Base-by-base conservation (phyloP, 1,139 yeast genomes). In the Saccharomyces hybrid region DNA sequence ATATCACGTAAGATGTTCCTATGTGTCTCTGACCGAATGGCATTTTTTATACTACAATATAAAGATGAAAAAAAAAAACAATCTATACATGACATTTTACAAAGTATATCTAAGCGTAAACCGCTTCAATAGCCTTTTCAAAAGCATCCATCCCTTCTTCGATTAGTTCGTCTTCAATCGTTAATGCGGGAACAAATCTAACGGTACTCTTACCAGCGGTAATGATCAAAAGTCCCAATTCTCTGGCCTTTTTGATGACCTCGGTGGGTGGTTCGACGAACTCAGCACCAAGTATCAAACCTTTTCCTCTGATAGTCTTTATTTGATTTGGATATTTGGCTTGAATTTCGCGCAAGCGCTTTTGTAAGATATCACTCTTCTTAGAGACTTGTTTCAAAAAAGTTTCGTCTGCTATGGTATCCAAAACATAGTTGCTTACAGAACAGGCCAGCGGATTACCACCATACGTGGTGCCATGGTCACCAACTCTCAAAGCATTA, bases 391-490 rank as follows among this genome's bases (percentile, higher is more conserved):
- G 73, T 5, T 72, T 67, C 62, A 89, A 78, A 61, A 93, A 84
- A 26, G 75, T 78, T 3, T 77, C 73, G 53, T 84, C 73, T 11
- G 90, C 78, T 50, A 93, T 78, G 61, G 82, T 80, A 52, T 79
- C 83, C 34, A 93, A 74, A 19, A 91, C 95, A 65, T 84, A 84
- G 50, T 79, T 76, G 5, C 93, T 97, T 54, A 93, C 80, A 58
- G 91, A 82, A 47, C 95, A 78, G 2, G 91, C 99, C 58, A 93
- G 76, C 51, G 99, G 98, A 70, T 93, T 93, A 53, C 99, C 99
- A 59, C 99, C 99, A 68, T 87, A 93, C 0, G 99, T 93, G 4
- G 98, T 91, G 52, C 99, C 99, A 69, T 93, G 99, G 68, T 93
- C 99, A 54, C 99, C 99, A 19, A 88, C 93, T 57, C 82, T 77